phyloP scores from a whole-genome alignment of 805 yeast species.

The Candida morakotiae region DNA sequence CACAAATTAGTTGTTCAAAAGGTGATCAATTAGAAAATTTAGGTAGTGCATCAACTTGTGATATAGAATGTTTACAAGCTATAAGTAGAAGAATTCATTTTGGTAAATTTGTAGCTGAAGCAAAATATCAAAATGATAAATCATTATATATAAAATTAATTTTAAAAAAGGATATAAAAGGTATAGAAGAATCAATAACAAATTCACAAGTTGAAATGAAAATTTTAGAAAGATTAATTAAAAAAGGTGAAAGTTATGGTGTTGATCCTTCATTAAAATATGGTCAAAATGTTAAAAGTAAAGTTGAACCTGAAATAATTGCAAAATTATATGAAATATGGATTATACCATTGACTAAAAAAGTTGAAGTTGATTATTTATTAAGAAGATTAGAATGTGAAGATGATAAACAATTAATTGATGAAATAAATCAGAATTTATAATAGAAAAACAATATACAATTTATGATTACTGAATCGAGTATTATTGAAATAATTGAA shows the following conservation, averaged over 20 bases:
- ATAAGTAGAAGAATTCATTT: conserved; percentile 91
- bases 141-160: conserved; percentile 65
- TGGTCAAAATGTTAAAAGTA: conserved; percentile 63
- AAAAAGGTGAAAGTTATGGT: conserved; percentile 84
- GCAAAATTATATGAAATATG: conserved; percentile 81
- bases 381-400: conserved; percentile 75
- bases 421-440: not conserved
- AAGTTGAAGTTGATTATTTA: conserved; percentile 90
- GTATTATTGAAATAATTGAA: too few species aligned
- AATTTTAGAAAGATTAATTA: conserved; percentile 71
- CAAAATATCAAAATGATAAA: conserved; percentile 72
- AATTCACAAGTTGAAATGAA: conserved; percentile 82
- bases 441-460: not conserved
- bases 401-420: conserved; percentile 10
- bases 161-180: conserved; percentile 57
- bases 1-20: conserved; percentile 57
- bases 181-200: conserved; percentile 78
- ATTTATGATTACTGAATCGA: too few species aligned
- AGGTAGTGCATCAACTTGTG: conserved; percentile 83
- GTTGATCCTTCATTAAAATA: conserved; percentile 78
- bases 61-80: conserved; percentile 84
- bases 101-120: conserved; percentile 97
- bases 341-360: conserved; percentile 91
- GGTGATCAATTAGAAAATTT: conserved; percentile 82
- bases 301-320: conserved; percentile 76